phyloP scores from a whole-genome alignment of 345 rosid genomes.

The Arabis alpina region DNA sequence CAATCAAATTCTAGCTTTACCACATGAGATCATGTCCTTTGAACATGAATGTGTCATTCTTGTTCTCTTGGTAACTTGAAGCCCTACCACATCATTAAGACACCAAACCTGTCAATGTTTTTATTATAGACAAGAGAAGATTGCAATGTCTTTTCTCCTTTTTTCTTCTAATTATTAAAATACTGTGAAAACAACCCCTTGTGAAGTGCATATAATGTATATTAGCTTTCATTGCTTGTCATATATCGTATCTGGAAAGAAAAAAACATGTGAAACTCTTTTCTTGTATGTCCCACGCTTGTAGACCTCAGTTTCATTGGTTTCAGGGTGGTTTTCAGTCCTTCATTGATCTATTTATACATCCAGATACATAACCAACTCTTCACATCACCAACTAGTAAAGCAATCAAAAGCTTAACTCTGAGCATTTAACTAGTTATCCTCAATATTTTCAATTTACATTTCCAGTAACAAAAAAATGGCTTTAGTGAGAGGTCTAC shows the following conservation, averaged over 20 bases:
- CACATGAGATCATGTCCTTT: conserved; percentile 26
- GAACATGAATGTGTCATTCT: conserved; percentile 21
- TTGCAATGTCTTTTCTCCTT: neutral
- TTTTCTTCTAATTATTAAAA: neutral
- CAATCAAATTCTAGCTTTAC: neutral
- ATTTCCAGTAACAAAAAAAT: neutral
- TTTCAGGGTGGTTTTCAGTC: conserved; percentile 9
- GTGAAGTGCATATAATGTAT: conserved; percentile 14
- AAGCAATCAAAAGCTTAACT: neutral
- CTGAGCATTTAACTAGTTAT: neutral
- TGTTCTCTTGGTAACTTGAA: conserved; percentile 25
- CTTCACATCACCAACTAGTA: neutral
- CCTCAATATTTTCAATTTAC: neutral
- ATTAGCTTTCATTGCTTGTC: conserved; percentile 28
- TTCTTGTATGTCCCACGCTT: conserved; percentile 31
- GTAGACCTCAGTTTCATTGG: conserved; percentile 11
- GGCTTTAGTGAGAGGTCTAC: neutral
- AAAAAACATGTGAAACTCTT: conserved; percentile 26
- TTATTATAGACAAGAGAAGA: conserved; percentile 6
- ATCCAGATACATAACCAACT: neutral
- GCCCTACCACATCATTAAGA: conserved; percentile 24
- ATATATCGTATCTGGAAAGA: neutral
- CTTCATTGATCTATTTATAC: conserved; percentile 23
- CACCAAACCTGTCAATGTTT: neutral
- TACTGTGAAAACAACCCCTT: conserved; percentile 20